These are phyloP conservation scores for Saturnispora besseyi DNA, from an alignment of 805 yeast genomes.

Conservation along the genomic window DNA sequence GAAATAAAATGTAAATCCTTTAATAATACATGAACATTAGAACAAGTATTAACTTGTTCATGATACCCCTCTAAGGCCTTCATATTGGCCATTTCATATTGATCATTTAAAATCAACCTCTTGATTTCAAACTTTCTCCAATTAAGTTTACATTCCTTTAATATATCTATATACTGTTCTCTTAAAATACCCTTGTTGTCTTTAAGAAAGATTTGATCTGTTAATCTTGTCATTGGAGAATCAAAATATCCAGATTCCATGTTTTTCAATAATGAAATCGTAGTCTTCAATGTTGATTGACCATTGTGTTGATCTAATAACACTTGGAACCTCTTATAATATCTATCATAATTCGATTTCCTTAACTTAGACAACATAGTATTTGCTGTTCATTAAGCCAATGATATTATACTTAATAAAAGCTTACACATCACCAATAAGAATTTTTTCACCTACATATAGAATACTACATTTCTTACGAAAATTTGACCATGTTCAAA, in stretches of 20 bases:
- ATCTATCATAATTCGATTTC: background rate
- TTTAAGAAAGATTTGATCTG: constrained; percentile 12
- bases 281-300: background rate
- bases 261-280: background rate
- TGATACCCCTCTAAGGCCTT: constrained; percentile 8
- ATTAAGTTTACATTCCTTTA: constrained; percentile 8
- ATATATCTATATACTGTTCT: constrained; percentile 11
- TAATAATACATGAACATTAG: constrained; percentile 1
- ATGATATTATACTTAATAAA: background rate
- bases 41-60: background rate
- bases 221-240: constrained; percentile 7
- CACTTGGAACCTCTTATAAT: constrained; percentile 1
- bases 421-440: background rate
- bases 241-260: constrained; percentile 2
- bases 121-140: constrained; percentile 15
- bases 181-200: constrained; percentile 8
- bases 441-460: background rate
- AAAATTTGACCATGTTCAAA: background rate
- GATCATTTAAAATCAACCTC: constrained; percentile 12
- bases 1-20: constrained; percentile 9
- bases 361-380: background rate
- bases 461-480: background rate
- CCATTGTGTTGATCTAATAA: background rate
- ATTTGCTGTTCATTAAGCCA: background rate
- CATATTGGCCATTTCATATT: constrained; percentile 20